Evolutionary conservation across 1,284 basidiomycete species (phyloP).

Genomic region (Microbotryomycetes sp.): DNA sequence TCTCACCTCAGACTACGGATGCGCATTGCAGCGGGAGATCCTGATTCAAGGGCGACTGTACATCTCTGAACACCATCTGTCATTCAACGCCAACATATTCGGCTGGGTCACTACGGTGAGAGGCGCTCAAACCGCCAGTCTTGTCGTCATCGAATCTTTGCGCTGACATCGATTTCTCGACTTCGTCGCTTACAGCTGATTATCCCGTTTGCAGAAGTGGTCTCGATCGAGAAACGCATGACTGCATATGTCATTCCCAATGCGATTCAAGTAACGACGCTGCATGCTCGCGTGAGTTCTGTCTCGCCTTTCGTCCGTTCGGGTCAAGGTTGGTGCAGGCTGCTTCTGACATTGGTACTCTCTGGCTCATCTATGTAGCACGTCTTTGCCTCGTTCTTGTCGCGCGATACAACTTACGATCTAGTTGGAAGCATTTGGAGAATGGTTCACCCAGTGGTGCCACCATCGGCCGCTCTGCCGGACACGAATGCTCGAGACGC

Average conservation of each 20-base stretch:
- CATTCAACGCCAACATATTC: slow-evolving; percentile 98
- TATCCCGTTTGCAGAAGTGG: slow-evolving; percentile 86
- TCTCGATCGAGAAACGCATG: slow-evolving; percentile 91
- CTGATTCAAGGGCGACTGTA: slow-evolving; percentile 92
- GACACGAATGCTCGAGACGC: slow-evolving; percentile 28
- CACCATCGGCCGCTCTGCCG: slow-evolving; percentile 42
- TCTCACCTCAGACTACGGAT: slow-evolving; percentile 73
- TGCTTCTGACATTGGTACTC: neutral
- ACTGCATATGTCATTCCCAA: slow-evolving; percentile 98
- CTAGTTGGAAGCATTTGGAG: slow-evolving; percentile 96
- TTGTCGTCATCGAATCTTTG: neutral
- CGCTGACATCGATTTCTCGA: neutral
- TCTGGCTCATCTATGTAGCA: slow-evolving; percentile 53
- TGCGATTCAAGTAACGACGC: slow-evolving; percentile 83
- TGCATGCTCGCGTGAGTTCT: slow-evolving; percentile 50
- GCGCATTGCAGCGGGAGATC: slow-evolving; percentile 91
- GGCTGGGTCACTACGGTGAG: slow-evolving; percentile 97
- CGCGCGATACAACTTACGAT: slow-evolving; percentile 91
- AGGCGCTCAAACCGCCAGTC: slow-evolving; percentile 7
- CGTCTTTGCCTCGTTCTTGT: slow-evolving; percentile 92
- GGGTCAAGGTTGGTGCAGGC: neutral
- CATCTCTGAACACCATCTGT: slow-evolving; percentile 95
- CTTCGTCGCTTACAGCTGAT: slow-evolving; percentile 58
- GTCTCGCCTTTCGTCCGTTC: neutral
- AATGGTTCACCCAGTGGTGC: slow-evolving; percentile 72